Conservation (phyloP, 768 basidiomycete species). For the Boletus reticuloceps region DNA sequence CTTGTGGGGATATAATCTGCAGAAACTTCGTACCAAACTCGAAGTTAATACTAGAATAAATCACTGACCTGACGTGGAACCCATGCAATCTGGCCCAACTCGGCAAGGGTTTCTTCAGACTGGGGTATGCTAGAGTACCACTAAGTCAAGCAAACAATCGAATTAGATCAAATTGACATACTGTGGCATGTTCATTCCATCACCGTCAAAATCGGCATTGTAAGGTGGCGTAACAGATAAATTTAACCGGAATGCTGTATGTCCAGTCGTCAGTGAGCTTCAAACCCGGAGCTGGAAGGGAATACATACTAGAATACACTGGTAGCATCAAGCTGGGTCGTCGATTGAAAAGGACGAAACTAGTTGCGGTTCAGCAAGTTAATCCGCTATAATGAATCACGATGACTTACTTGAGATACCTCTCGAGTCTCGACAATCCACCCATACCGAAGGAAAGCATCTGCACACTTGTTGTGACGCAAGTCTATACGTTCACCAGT, state of each 20-base stretch:
- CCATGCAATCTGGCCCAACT: constrained; percentile 98
- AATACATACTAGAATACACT: constrained; percentile 84
- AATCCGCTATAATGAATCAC: constrained; percentile 39
- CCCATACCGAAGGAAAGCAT: constrained; percentile 94
- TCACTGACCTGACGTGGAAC: constrained; percentile 84
- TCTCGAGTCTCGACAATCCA: constrained; percentile 83
- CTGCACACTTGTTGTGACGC: constrained; percentile 92
- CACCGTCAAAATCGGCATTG: constrained; percentile 99
- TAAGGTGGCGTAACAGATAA: constrained; percentile 98
- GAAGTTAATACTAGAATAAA: neutral
- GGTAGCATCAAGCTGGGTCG: constrained; percentile 98
- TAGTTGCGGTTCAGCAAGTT: constrained; percentile 2
- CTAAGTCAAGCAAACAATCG: constrained; percentile 5
- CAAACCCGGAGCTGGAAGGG: neutral
- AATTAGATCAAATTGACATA: constrained; percentile 44
- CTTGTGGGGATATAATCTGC: constrained; percentile 98
- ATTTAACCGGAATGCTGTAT: constrained; percentile 89
- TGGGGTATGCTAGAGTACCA: constrained; percentile 77
- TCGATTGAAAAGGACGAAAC: constrained; percentile 78
- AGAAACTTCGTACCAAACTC: neutral
- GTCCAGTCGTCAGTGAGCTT: constrained; percentile 16
- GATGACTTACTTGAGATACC: constrained; percentile 88
- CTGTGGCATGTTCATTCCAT: constrained; percentile 99
- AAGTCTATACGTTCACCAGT: constrained; percentile 97
- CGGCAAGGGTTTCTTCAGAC: constrained; percentile 96